Evolutionary conservation across 2,329 filamentous ascomycete species (phyloP).

Genomic region (Massarina eburnea): DNA sequence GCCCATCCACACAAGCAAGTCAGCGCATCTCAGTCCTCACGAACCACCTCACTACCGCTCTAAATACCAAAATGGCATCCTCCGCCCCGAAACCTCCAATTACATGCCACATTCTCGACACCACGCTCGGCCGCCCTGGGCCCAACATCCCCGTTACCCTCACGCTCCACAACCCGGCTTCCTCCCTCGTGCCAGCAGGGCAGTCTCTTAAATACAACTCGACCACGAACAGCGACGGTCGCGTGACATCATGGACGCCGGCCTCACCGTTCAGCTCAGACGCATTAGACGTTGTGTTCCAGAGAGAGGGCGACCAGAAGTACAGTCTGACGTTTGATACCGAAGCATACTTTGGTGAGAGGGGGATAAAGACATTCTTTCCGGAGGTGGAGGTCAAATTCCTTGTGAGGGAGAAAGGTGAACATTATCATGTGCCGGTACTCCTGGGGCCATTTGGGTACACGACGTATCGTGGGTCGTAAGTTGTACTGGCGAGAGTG

Average conservation of each 20-base stretch:
- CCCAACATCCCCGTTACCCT: conserved; percentile 67
- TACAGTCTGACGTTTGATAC: conserved; percentile 76
- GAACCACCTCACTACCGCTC: conserved; percentile 15
- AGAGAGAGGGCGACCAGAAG: conserved; percentile 48
- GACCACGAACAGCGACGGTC: conserved; percentile 75
- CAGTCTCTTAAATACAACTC: conserved; percentile 59
- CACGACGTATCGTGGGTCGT: conserved; percentile 72
- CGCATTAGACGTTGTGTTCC: conserved; percentile 41
- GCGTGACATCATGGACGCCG: conserved; percentile 69
- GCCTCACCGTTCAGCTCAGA: conserved; percentile 45
- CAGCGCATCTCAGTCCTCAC: conserved; percentile 24
- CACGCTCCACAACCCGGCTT: conserved; percentile 42
- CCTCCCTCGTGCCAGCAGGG: conserved; percentile 36
- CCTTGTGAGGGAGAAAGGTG: conserved; percentile 47
- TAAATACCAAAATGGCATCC: conserved; percentile 14
- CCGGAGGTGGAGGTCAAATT: conserved; percentile 60
- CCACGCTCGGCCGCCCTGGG: conserved; percentile 70
- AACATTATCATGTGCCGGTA: conserved; percentile 80
- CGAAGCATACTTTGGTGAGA: conserved; percentile 67
- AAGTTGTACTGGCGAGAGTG: conserved; percentile 3
- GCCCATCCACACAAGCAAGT: conserved; percentile 11
- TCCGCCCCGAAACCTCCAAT: conserved; percentile 56
- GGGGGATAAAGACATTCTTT: conserved; percentile 58
- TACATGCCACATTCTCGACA: conserved; percentile 87
- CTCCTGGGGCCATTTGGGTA: conserved; percentile 78